These are phyloP conservation scores for Alternaria ventricosa DNA, from an alignment of 2,329 filamentous ascomycete genomes.

Conservation along the genomic window DNA sequence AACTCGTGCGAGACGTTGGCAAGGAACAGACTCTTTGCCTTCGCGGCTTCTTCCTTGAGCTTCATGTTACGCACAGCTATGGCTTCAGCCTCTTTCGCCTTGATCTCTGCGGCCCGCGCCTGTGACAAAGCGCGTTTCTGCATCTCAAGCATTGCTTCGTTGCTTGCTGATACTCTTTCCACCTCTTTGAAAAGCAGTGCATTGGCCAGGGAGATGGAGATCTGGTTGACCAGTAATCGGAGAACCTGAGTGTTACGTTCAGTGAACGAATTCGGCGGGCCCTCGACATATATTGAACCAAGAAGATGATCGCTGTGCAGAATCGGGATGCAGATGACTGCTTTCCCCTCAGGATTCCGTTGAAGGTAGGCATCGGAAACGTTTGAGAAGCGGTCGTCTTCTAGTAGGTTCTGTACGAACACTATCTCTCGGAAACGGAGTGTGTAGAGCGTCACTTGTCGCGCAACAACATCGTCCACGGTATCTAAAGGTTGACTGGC, in stretches of 20 bases:
- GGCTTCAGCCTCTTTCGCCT: conserved; percentile 77
- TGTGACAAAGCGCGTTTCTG: conserved; percentile 77
- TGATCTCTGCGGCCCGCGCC: conserved; percentile 74
- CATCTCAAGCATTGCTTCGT: conserved; percentile 77
- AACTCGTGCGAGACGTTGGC: conserved; percentile 66
- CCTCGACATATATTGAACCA: conserved; percentile 78
- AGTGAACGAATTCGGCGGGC: conserved; percentile 77
- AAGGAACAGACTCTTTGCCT: conserved; percentile 79
- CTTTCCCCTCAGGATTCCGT: conserved; percentile 72
- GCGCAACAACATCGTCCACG: conserved; percentile 70
- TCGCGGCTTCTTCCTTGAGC: conserved; percentile 81
- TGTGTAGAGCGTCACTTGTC: conserved; percentile 78
- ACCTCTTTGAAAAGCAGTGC: conserved; percentile 70
- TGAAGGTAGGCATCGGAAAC: conserved; percentile 73
- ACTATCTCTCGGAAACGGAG: conserved; percentile 77
- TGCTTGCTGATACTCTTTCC: conserved; percentile 79
- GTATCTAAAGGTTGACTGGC: conserved; percentile 69
- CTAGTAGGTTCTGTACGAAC: conserved; percentile 74
- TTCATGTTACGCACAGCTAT: conserved; percentile 80
- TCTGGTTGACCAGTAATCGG: conserved; percentile 77
- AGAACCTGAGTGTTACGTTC: conserved; percentile 66
- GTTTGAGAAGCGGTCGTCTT: conserved; percentile 79
- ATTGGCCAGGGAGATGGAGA: conserved; percentile 70
- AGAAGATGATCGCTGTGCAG: conserved; percentile 74
- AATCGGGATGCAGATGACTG: conserved; percentile 82